Evolutionary conservation across 2,329 filamentous ascomycete genomes (phyloP).

Genomic region (Aureobasidium melanogenum): DNA sequence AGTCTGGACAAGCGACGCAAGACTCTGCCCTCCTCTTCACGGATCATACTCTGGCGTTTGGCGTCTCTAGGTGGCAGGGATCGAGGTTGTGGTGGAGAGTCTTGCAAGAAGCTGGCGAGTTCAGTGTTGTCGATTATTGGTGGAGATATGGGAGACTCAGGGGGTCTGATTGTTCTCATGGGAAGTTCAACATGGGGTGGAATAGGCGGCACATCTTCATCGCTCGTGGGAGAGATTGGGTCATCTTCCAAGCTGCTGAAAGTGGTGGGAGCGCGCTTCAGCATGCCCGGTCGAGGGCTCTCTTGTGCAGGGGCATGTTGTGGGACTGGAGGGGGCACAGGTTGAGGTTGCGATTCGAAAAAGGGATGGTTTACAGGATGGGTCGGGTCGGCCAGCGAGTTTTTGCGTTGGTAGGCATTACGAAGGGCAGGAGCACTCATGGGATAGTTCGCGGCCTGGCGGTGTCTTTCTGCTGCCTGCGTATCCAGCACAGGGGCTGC

Average conservation of each 20-base stretch:
- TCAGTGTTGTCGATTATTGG: not conserved
- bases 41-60: not conserved
- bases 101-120: not conserved
- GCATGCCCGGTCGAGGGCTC: not conserved
- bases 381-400: slow-evolving; percentile 2
- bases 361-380: slow-evolving; percentile 5
- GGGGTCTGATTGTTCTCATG: not conserved
- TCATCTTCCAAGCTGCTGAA: not conserved
- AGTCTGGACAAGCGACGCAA: slow-evolving; percentile 1
- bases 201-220: not conserved
- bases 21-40: slow-evolving; percentile 1
- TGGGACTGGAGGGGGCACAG: not conserved
- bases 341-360: not conserved
- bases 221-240: not conserved
- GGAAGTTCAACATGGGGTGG: not conserved
- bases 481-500: slow-evolving; percentile 11
- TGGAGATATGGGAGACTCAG: not conserved
- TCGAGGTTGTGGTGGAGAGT: slow-evolving; percentile 2
- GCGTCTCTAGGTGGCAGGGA: not conserved
- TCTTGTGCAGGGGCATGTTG: not conserved
- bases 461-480: not conserved
- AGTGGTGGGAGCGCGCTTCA: not conserved
- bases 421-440: not conserved
- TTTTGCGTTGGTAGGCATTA: not conserved
- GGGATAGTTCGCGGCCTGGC: not conserved